Evolutionary conservation across 2,329 filamentous ascomycete species (phyloP).

Genomic region (Coleophoma crateriformis): DNA sequence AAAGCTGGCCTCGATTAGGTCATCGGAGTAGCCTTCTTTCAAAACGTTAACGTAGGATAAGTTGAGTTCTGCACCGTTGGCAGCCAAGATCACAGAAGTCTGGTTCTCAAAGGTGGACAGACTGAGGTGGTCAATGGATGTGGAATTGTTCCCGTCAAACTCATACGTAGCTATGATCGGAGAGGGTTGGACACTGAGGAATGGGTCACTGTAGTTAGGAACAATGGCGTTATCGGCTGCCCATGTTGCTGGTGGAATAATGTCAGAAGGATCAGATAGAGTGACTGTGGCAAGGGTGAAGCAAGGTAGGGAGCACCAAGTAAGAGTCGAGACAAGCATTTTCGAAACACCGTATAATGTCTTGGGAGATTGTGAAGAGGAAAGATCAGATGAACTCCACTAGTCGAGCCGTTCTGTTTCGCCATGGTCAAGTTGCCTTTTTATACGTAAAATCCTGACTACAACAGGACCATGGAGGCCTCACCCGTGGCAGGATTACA

Average conservation of each 20-base stretch:
- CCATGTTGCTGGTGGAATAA: constrained; percentile 10
- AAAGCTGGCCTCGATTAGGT: constrained; percentile 24
- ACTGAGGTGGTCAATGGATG: constrained; percentile 4
- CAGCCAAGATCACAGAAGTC: constrained; percentile 14
- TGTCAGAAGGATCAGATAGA: constrained; percentile 10
- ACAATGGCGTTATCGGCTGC: constrained; percentile 15
- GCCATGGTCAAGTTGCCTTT: too few species aligned
- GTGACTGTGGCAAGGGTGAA: neutral
- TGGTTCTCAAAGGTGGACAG: constrained; percentile 11
- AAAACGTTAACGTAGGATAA: constrained; percentile 20
- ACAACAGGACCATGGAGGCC: too few species aligned
- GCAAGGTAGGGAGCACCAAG: too few species aligned
- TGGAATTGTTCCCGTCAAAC: constrained; percentile 2
- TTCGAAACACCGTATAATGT: too few species aligned
- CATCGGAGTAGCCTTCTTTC: constrained; percentile 25
- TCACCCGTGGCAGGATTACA: too few species aligned
- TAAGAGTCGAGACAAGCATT: too few species aligned
- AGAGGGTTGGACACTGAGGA: constrained; percentile 5
- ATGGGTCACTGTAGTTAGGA: constrained; percentile 11
- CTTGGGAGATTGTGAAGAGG: too few species aligned
- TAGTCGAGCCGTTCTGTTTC: too few species aligned
- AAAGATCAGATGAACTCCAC: too few species aligned
- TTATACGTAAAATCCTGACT: too few species aligned
- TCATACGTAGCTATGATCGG: constrained; percentile 1
- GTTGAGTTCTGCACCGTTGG: constrained; percentile 13